A percentile compares a stretch with the other conserved stretches of the same genome.
phyloP scores from a whole-genome alignment of 805 yeast genomes.

The Ogataea trehalophila region DNA sequence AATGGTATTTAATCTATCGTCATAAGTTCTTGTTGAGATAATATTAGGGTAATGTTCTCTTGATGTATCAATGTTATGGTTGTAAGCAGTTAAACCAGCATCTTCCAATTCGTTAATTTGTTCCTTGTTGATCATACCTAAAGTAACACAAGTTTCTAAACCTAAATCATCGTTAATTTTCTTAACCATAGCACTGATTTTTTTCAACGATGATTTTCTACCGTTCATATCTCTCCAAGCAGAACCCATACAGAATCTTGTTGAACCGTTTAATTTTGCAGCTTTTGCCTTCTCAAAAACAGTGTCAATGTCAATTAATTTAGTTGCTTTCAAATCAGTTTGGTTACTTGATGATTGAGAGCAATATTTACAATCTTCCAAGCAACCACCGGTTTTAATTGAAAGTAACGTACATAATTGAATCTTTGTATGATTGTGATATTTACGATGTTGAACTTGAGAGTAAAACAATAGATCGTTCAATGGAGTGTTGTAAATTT shows the following conservation, averaged over 20 bases:
- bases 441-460: conserved; percentile 59
- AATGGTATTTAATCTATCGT: conserved; percentile 66
- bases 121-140: conserved; percentile 69
- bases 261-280: conserved; percentile 67
- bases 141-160: conserved; percentile 74
- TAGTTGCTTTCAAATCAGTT: conserved; percentile 70
- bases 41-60: conserved; percentile 72
- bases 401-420: conserved; percentile 73
- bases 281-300: conserved; percentile 58
- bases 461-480: conserved; percentile 56
- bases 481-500: conserved; percentile 62
- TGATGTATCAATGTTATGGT: conserved; percentile 77
- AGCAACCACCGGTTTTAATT: conserved; percentile 76
- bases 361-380: conserved; percentile 80
- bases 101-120: conserved; percentile 56
- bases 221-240: conserved; percentile 88
- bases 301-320: conserved; percentile 53
- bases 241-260: conserved; percentile 81
- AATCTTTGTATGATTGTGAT: conserved; percentile 64
- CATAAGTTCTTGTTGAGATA: conserved; percentile 64
- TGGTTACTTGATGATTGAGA: conserved; percentile 67
- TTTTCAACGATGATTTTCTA: conserved; percentile 59
- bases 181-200: conserved; percentile 59
- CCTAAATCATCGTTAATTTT: conserved; percentile 55
- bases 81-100: conserved; percentile 78